Evolutionary conservation across 2,329 filamentous ascomycete species (phyloP).

Genomic region (Penicillium corylophilum): DNA sequence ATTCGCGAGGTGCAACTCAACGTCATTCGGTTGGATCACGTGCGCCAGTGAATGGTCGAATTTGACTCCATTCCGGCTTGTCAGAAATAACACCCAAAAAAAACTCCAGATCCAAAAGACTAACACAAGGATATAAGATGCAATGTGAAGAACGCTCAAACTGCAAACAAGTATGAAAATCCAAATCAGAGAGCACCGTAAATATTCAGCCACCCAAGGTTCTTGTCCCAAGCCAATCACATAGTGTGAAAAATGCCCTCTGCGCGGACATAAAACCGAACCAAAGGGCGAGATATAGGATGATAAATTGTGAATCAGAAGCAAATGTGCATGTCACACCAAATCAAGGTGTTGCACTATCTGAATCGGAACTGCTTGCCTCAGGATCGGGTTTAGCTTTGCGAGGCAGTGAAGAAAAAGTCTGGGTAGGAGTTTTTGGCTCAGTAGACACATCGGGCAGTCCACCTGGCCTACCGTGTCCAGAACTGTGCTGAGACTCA

Average conservation of each 20-base stretch:
- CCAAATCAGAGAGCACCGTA: too few species aligned
- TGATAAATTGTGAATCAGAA: background rate
- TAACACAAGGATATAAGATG: too few species aligned
- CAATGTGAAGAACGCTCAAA: too few species aligned
- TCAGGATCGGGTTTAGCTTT: slow-evolving; percentile 7
- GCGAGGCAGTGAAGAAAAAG: slow-evolving; percentile 6
- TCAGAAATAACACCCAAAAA: too few species aligned
- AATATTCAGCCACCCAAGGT: too few species aligned
- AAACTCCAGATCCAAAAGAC: too few species aligned
- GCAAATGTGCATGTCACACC: background rate
- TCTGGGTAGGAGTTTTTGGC: slow-evolving; percentile 28
- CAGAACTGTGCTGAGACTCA: slow-evolving; percentile 28
- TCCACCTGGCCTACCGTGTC: slow-evolving; percentile 17
- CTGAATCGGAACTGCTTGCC: slow-evolving; percentile 26
- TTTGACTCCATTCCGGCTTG: too few species aligned
- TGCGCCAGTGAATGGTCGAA: too few species aligned
- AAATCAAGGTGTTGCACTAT: slow-evolving; percentile 19
- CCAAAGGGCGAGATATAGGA: background rate
- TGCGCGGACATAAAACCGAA: background rate
- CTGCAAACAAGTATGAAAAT: too few species aligned
- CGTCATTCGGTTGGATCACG: too few species aligned
- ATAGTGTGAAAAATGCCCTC: background rate
- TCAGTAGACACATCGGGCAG: slow-evolving; percentile 22
- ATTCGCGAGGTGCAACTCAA: too few species aligned
- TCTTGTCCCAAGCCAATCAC: too few species aligned